These are phyloP conservation scores for Leccinum longicurvipes DNA, from an alignment of 768 basidiomycete genomes.

Conservation along the genomic window DNA sequence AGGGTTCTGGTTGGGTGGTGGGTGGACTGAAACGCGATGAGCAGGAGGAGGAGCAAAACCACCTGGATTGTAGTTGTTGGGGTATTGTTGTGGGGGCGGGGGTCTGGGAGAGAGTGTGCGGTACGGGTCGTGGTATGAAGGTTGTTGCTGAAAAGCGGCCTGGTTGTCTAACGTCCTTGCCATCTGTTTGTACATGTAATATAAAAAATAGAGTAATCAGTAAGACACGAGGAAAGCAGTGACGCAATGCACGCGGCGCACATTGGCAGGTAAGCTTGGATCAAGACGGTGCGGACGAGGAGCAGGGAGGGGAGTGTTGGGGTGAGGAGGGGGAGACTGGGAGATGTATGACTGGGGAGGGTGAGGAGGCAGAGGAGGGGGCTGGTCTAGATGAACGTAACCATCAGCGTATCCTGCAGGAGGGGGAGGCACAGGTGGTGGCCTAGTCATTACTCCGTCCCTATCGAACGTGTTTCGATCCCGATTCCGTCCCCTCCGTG, in stretches of 20 bases:
- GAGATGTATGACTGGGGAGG: constrained; percentile 37
- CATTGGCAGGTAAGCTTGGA: constrained; percentile 59
- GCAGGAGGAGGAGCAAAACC: constrained; percentile 9
- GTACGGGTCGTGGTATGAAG: constrained; percentile 21
- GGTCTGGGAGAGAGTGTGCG: constrained; percentile 24
- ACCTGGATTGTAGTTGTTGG: constrained; percentile 14
- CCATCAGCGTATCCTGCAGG: constrained; percentile 11
- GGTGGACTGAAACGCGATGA: too few relatives aligned
- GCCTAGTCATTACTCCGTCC: constrained; percentile 10
- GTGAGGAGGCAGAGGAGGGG: constrained; percentile 50
- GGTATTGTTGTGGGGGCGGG: constrained; percentile 21
- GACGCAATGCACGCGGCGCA: constrained; percentile 35
- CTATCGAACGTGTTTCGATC: neutral
- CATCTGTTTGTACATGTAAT: constrained; percentile 48
- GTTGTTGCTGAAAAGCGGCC: constrained; percentile 23
- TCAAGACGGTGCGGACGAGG: constrained; percentile 65
- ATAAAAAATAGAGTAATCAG: constrained; percentile 20
- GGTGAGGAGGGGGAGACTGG: constrained; percentile 22
- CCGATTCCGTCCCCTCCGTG: neutral
- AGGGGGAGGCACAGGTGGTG: constrained; percentile 32
- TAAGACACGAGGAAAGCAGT: constrained; percentile 3
- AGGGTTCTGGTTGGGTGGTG: too few relatives aligned
- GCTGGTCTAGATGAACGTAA: constrained; percentile 20
- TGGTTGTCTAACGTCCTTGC: constrained; percentile 59
- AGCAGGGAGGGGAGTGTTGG: constrained; percentile 58